Percentiles rank a stretch among this genome's conserved stretches.
Conservation (phyloP, 306 rosid genomes). For the Leucaena leucocephala region DNA sequence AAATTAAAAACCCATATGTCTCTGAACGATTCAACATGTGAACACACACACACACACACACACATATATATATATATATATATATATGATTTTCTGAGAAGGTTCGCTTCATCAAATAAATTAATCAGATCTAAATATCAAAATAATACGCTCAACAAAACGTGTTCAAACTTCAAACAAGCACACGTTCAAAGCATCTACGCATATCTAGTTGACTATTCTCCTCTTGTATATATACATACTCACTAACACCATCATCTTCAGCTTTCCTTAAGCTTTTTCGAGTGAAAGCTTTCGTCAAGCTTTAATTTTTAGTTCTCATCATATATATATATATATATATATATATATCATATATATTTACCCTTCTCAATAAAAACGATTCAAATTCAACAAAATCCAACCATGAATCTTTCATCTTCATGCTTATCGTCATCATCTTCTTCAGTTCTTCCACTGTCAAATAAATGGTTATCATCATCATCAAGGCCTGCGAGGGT, state of each 20-base stretch:
- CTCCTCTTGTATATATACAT: neutral
- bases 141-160: neutral
- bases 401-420: conserved; percentile 38
- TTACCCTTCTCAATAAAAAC: too few species aligned
- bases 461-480: conserved; percentile 13
- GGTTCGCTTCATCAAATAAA: neutral
- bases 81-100: neutral
- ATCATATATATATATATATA: too few species aligned
- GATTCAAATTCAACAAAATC: neutral
- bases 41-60: too few species aligned
- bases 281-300: too few species aligned
- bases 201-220: neutral
- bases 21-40: neutral
- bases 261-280: neutral
- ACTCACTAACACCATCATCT: neutral
- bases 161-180: conserved; percentile 4
- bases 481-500: neutral
- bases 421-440: conserved; percentile 36
- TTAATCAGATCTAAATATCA: neutral
- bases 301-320: neutral
- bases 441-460: conserved; percentile 24
- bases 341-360: too few species aligned
- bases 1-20: neutral
- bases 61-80: too few species aligned
- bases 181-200: neutral